A percentile compares a stretch with the other conserved stretches of the same genome.
These are phyloP conservation scores for Chalciporus pseudorubinellus DNA, from an alignment of 768 basidiomycete genomes.

Conservation along the genomic window DNA sequence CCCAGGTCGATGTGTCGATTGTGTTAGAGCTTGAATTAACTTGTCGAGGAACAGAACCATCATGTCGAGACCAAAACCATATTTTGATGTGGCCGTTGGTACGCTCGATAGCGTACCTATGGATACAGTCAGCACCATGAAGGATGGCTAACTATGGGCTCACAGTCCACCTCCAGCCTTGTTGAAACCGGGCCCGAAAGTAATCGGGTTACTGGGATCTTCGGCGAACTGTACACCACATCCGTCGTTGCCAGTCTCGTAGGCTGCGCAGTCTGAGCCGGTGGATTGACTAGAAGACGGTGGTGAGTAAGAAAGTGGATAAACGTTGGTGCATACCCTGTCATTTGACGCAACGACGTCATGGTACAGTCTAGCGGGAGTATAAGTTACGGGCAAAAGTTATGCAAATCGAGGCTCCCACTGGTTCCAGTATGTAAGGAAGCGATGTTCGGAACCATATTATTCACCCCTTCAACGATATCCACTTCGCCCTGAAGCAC, in stretches of 20 bases:
- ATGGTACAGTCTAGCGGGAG: constrained; percentile 19
- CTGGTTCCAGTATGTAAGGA: constrained; percentile 30
- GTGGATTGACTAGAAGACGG: constrained; percentile 3
- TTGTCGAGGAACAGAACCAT: constrained; percentile 22
- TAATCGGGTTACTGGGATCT: not conserved
- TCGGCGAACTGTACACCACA: constrained; percentile 21
- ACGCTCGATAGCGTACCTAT: constrained; percentile 43
- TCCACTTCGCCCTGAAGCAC: constrained; percentile 41
- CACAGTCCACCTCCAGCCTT: constrained; percentile 39
- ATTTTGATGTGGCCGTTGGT: constrained; percentile 35
- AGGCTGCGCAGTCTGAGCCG: constrained; percentile 20
- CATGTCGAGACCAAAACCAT: constrained; percentile 44
- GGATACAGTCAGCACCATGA: not conserved
- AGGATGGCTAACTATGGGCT: not conserved
- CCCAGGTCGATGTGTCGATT: constrained; percentile 33
- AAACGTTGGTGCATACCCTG: constrained; percentile 13
- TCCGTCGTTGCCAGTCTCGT: constrained; percentile 21
- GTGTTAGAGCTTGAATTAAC: constrained; percentile 12
- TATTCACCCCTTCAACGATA: constrained; percentile 49
- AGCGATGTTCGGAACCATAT: constrained; percentile 32
- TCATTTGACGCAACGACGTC: constrained; percentile 17
- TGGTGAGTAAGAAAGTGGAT: not conserved
- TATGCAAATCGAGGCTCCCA: constrained; percentile 2
- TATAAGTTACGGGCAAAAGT: not conserved
- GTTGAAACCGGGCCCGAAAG: constrained; percentile 30